Evolutionary conservation across 768 basidiomycete genomes (phyloP).

Genomic region (Calocybe gangraenosa): DNA sequence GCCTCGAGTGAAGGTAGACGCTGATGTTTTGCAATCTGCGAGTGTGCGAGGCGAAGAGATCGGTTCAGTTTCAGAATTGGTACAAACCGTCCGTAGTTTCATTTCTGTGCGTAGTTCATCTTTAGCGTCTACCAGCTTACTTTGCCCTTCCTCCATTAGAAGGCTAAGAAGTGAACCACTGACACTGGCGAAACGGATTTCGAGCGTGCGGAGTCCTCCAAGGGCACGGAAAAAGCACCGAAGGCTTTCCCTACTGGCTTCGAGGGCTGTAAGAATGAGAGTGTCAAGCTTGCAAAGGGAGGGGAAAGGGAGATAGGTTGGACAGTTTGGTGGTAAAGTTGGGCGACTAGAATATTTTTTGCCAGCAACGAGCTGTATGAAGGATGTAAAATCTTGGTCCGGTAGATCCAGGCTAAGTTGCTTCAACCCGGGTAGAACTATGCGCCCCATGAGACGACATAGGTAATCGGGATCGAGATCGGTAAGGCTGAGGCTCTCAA

Average conservation of each 20-base stretch:
- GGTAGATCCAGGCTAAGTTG: conserved; percentile 47
- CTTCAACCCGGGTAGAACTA: conserved; percentile 41
- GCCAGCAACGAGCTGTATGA: conserved; percentile 34
- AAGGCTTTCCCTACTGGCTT: conserved; percentile 33
- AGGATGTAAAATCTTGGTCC: conserved; percentile 50
- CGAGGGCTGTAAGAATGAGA: conserved; percentile 38
- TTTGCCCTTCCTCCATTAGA: conserved; percentile 29
- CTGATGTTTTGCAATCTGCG: neutral
- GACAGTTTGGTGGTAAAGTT: neutral
- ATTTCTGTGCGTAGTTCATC: neutral
- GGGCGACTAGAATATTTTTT: conserved; percentile 5
- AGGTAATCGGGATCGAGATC: conserved; percentile 57
- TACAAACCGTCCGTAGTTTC: neutral
- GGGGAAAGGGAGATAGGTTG: conserved; percentile 23
- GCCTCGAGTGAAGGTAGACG: neutral
- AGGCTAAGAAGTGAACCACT: conserved; percentile 27
- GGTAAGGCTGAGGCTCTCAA: conserved; percentile 45
- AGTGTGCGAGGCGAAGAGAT: conserved; percentile 4
- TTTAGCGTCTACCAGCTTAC: too few relatives aligned
- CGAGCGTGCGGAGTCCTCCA: conserved; percentile 30
- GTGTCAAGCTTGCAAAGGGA: conserved; percentile 28
- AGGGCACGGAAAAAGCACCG: conserved; percentile 30
- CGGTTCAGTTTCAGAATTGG: neutral
- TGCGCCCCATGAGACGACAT: conserved; percentile 38
- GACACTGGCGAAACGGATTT: conserved; percentile 39